phyloP scores from a whole-genome alignment of 257 asterid genomes.

The Solanum paucissectum region DNA sequence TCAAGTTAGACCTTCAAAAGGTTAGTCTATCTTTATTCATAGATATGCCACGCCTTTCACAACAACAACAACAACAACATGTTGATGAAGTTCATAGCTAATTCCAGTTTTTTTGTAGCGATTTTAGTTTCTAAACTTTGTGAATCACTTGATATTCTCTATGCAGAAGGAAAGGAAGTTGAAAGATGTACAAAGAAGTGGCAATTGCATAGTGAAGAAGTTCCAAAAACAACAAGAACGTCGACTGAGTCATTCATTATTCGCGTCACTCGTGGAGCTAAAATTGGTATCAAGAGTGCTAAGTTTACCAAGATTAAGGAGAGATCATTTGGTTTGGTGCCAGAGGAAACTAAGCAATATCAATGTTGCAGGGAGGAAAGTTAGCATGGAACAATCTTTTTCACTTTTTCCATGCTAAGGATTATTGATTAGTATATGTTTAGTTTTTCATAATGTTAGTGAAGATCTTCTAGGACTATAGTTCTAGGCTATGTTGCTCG shows the following conservation, averaged over 20 bases:
- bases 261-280: constrained; percentile 50
- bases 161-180: constrained; percentile 68
- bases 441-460: neutral
- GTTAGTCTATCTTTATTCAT: constrained; percentile 15
- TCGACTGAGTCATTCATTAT: constrained; percentile 7
- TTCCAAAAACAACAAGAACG: constrained; percentile 28
- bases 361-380: constrained; percentile 37
- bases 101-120: neutral
- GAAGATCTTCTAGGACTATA: neutral
- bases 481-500: neutral
- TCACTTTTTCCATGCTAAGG: constrained; percentile 70
- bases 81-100: neutral
- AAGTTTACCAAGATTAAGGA: constrained; percentile 40
- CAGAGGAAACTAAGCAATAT: constrained; percentile 45
- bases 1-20: constrained; percentile 47
- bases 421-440: neutral
- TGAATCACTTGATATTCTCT: neutral
- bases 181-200: constrained; percentile 41
- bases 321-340: constrained; percentile 64
- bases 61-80: neutral
- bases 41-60: neutral
- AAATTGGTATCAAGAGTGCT: constrained; percentile 52
- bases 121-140: neutral
- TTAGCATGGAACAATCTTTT: constrained; percentile 51
- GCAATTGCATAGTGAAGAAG: constrained; percentile 69